Evolutionary conservation across 345 rosid species (phyloP).

Genomic region (Populus alba): DNA sequence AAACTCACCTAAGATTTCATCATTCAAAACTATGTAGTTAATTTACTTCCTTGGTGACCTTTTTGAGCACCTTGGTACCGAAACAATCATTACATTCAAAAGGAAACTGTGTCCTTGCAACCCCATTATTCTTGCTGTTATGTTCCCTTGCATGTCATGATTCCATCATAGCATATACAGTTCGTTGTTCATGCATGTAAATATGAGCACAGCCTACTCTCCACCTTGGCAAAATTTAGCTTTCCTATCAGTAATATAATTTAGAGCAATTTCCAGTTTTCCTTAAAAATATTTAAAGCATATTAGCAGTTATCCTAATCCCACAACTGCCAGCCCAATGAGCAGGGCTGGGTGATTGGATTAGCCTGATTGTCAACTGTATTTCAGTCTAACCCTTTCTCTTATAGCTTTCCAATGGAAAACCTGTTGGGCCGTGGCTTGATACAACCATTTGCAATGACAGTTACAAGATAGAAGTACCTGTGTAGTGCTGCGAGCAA

Average conservation of each 20-base stretch:
- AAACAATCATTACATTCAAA: neutral
- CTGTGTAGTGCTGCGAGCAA: conserved; percentile 83
- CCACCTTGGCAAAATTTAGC: neutral
- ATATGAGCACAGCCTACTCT: no score
- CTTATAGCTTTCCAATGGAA: neutral
- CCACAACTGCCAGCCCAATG: no score
- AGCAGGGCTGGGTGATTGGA: no score
- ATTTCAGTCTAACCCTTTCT: neutral
- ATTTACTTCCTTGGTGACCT: neutral
- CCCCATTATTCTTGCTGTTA: no score
- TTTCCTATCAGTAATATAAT: neutral
- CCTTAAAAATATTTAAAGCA: neutral
- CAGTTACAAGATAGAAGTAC: conserved; percentile 32
- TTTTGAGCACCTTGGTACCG: no score
- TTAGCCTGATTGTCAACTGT: no score
- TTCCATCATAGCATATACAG: neutral
- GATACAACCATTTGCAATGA: conserved; percentile 2
- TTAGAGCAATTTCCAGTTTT: neutral
- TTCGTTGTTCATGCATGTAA: neutral
- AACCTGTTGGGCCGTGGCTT: neutral
- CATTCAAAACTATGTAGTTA: neutral
- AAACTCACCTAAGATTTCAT: neutral
- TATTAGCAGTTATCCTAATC: no score
- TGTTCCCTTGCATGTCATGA: neutral
- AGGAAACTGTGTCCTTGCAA: neutral